Evolutionary conservation across 306 rosid species (phyloP), one percentile per base, ranked within the genome.

Genomic region (Quercus ilex): DNA sequence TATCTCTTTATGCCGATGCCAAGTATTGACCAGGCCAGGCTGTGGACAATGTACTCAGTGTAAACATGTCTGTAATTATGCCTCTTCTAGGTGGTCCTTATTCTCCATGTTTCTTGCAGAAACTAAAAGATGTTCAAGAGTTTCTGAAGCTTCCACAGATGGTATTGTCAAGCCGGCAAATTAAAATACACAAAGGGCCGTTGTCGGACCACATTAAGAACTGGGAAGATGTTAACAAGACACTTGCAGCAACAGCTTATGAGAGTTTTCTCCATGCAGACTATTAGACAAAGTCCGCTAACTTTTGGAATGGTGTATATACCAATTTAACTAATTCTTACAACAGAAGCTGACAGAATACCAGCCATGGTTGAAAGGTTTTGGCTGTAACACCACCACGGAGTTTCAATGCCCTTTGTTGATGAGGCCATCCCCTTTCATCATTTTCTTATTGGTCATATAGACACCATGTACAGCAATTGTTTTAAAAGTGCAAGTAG

Each of bases 151-250:
- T 95, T 83, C 97, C 98, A 1, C 58, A 11, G 80, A 89, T 77
- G 94, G 80, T 82, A 85, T 82, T 95, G 81, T 85, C 35, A 23
- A 95, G 99, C 83, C 92, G 89, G 51, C 99, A 95, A 74, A 91
- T 95, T 46, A 92, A 93, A 86, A 95, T 95, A 84, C 99, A 95
- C 77, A 90, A 84, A 52, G 97, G 98, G 33, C 84, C 88, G 21
- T 43, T 92, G 79, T 88, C 93, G 0, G 94, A 92, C 43, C 96
- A 91, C 85, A 82, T 93, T 76, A 83, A 63, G 77, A 93, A 95
- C 86, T 95, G 98, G 98, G 94, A 91, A 4, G 98, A 91, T 19
- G 12, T 41, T 41, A 91, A 83, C 86, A 86, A 35, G 79, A 82
- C 91, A 8, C 92, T 95, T 28, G 76, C 73, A 2, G 98, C 96